A percentile compares a stretch with the other conserved stretches of the same genome.
phyloP scores from a whole-genome alignment of 2,329 filamentous ascomycete species.

The Ascochyta clinopodiicola region DNA sequence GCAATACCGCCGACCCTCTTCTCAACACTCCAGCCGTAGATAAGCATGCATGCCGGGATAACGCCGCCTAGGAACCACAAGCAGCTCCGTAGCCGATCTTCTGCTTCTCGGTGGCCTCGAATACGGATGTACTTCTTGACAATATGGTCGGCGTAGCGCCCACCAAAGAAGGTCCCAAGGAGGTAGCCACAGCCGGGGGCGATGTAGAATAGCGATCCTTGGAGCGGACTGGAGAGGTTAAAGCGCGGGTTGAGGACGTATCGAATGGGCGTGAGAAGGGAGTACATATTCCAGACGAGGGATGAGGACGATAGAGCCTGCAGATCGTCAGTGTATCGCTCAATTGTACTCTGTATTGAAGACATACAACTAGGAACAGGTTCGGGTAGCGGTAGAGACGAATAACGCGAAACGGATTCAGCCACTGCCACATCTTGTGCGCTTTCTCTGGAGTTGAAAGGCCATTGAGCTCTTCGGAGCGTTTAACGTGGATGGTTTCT shows the following conservation, averaged over 20 bases:
- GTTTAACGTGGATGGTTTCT: slow-evolving; percentile 73
- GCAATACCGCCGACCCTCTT: slow-evolving; percentile 62
- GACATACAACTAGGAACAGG: slow-evolving; percentile 57
- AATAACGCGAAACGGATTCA: slow-evolving; percentile 71
- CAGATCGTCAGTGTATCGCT: not conserved
- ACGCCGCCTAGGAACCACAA: slow-evolving; percentile 63
- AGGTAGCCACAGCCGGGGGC: slow-evolving; percentile 75
- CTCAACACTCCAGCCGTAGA: slow-evolving; percentile 72
- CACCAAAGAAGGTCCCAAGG: slow-evolving; percentile 73
- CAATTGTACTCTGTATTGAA: not conserved
- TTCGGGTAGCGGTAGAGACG: slow-evolving; percentile 73
- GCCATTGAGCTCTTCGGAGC: slow-evolving; percentile 66
- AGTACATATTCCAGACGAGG: slow-evolving; percentile 80
- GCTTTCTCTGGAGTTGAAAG: slow-evolving; percentile 59
- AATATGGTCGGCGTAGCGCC: slow-evolving; percentile 71
- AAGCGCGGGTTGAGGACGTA: slow-evolving; percentile 79
- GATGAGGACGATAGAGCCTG: slow-evolving; percentile 64
- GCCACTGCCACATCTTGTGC: slow-evolving; percentile 64
- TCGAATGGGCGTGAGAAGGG: slow-evolving; percentile 71
- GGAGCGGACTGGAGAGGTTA: slow-evolving; percentile 68
- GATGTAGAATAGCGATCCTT: slow-evolving; percentile 76
- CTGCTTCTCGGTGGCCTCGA: slow-evolving; percentile 67
- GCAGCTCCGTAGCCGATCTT: slow-evolving; percentile 67
- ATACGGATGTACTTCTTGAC: slow-evolving; percentile 70
- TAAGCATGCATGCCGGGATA: slow-evolving; percentile 68